Evolutionary conservation across 441 rosid species (phyloP).

Genomic region (Corymbia calophylla): DNA sequence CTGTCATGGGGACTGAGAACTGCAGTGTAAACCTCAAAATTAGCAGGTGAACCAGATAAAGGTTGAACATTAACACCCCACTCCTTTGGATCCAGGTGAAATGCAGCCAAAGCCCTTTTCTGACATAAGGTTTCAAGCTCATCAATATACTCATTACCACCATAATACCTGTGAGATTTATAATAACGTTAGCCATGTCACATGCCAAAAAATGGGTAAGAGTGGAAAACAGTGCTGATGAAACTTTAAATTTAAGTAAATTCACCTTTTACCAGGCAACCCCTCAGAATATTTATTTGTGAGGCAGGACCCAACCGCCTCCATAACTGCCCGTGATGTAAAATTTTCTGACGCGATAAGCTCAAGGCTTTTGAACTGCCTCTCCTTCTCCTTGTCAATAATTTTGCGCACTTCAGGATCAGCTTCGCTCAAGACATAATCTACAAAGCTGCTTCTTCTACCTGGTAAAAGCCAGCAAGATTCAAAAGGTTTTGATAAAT

Average conservation of each 20-base stretch:
- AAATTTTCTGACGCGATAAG: conserved; percentile 83
- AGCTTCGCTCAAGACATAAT: conserved; percentile 48
- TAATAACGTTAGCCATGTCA: background rate
- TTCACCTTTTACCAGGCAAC: conserved; percentile 86
- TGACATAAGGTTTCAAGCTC: conserved; percentile 87
- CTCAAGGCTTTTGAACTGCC: conserved; percentile 87
- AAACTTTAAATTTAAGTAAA: background rate
- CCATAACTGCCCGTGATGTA: conserved; percentile 92
- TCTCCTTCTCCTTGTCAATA: conserved; percentile 62
- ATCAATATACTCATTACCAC: conserved; percentile 87
- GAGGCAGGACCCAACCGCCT: conserved; percentile 91
- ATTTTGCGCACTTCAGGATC: conserved; percentile 72
- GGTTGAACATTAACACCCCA: conserved; percentile 98
- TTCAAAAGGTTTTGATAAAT: background rate
- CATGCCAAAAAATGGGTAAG: background rate
- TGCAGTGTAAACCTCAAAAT: conserved; percentile 88
- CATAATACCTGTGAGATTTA: conserved; percentile 56
- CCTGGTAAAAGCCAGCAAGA: conserved; percentile 18
- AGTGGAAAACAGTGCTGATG: background rate
- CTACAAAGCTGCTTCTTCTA: conserved; percentile 33
- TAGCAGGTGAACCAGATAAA: conserved; percentile 95
- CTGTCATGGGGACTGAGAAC: conserved; percentile 76
- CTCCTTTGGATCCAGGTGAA: conserved; percentile 54
- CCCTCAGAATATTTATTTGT: conserved; percentile 96
- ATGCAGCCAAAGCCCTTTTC: conserved; percentile 71